Base-by-base conservation (phyloP, 2,329 filamentous ascomycete species). In the Mollisiaceae sp. region DNA sequence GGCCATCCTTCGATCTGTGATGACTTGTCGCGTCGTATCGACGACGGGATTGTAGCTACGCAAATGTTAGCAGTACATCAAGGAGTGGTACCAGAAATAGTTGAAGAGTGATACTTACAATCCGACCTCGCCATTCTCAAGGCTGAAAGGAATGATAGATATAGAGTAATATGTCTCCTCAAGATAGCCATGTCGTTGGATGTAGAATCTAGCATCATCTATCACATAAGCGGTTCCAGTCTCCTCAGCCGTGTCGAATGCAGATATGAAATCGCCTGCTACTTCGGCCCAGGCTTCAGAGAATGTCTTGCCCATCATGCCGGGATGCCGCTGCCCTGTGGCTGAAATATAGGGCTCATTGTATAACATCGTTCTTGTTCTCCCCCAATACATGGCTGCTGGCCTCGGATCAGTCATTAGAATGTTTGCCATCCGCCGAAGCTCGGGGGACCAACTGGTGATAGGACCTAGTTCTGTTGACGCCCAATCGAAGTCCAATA, bases 381-480 rank as follows among this genome's bases (percentile, higher is more conserved):
- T 65, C 4, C 78, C 78, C 76, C 76, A 79, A 60, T 77, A 79
- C 24, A 80, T 56, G 1, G 77, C 74, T 5, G 70, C 73, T 14
- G 79, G 77, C 14, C 71, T 70, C 36, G 73, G 75, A 64, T 80
- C 78, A n/a, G 71, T 73, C 68, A 79, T 72, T 8, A 78, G 65
- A 27, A 79, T 70, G 60, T 76, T 76, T 9, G 75, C 73, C 45
- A 74, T 70, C 9, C 79, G 77, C 27, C 79, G 77, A 9, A 83
- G 78, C 24, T 79, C 75, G 0, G 73, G 47, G 1, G 77, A 70
- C 81, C 81, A 83, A 36, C 61, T 70, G 4, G 69, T 65, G 65
- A 80, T 78, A 1, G 78, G 75, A 0, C 82, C 82, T 1, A 83
- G 68, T 4, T 76, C 74, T 0, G 81, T 82, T 6, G 72, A 70